Evolutionary conservation across 148 eudicot genomes (phyloP).

Genomic region (Fagopyrum tataricum): DNA sequence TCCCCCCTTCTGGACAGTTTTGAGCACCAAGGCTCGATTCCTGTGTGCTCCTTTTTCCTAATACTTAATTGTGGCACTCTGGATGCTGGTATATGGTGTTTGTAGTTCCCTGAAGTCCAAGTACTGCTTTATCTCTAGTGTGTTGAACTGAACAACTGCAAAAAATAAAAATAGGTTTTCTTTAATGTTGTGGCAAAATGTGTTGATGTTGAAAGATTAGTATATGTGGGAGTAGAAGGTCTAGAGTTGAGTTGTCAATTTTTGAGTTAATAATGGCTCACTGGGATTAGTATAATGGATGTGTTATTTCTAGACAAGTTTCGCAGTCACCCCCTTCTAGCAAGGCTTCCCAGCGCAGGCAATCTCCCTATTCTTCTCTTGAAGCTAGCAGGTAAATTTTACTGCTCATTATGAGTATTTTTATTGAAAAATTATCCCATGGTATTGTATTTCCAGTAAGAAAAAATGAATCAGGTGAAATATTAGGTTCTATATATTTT

Average conservation of each 20-base stretch:
- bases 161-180: not conserved
- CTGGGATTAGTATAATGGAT: conserved; percentile 66
- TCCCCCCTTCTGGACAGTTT: not conserved
- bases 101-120: not conserved
- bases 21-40: not conserved
- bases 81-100: not conserved
- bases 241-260: conserved; percentile 27
- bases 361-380: conserved; percentile 95
- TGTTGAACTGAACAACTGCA: not conserved
- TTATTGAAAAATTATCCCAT: not conserved
- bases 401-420: conserved; percentile 18
- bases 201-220: not conserved
- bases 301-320: conserved; percentile 86
- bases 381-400: conserved; percentile 58
- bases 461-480: conserved; percentile 12
- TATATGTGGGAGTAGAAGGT: conserved; percentile 25
- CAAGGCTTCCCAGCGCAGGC: conserved; percentile 96
- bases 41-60: not conserved
- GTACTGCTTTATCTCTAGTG: not conserved
- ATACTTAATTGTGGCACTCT: not conserved
- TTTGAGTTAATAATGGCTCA: conserved; percentile 36
- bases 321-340: conserved; percentile 97
- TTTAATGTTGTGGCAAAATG: not conserved
- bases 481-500: not conserved
- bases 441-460: not conserved